Conservation (phyloP, 345 rosid species). For the Arabis hirsuta region DNA sequence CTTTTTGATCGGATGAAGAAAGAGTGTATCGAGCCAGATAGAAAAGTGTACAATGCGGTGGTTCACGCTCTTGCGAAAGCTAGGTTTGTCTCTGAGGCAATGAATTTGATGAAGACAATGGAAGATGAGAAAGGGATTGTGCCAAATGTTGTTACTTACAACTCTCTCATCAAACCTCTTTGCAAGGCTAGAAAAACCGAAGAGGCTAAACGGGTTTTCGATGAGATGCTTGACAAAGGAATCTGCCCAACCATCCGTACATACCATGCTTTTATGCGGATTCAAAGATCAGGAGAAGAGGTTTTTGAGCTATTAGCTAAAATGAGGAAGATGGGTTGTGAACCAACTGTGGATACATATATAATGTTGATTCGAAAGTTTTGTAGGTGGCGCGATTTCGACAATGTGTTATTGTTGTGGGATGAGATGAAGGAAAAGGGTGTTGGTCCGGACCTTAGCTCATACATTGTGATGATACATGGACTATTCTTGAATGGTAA, state of each 20-base stretch:
- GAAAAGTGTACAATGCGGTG: slow-evolving; percentile 85
- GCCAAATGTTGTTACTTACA: slow-evolving; percentile 73
- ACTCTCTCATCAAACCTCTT: slow-evolving; percentile 81
- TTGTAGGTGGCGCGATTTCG: slow-evolving; percentile 83
- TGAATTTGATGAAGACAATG: slow-evolving; percentile 67
- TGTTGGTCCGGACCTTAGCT: slow-evolving; percentile 74
- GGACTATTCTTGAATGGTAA: slow-evolving; percentile 85
- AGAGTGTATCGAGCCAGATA: slow-evolving; percentile 66
- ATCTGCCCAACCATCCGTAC: slow-evolving; percentile 65
- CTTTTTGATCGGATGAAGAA: slow-evolving; percentile 68
- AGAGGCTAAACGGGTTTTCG: slow-evolving; percentile 64
- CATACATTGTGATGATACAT: slow-evolving; percentile 84
- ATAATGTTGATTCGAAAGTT: slow-evolving; percentile 88
- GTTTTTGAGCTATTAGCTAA: slow-evolving; percentile 73
- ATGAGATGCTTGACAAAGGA: slow-evolving; percentile 68
- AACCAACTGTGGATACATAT: slow-evolving; percentile 72
- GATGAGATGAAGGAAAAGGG: slow-evolving; percentile 71
- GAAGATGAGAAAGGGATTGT: slow-evolving; percentile 67
- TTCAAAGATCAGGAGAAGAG: slow-evolving; percentile 65
- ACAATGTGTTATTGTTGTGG: slow-evolving; percentile 72
- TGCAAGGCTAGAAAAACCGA: slow-evolving; percentile 63
- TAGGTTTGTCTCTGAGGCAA: slow-evolving; percentile 70
- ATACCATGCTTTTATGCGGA: slow-evolving; percentile 78
- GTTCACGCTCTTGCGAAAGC: slow-evolving; percentile 82
- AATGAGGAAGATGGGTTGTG: slow-evolving; percentile 75